phyloP scores from a whole-genome alignment of 805 yeast species.

The Tetrapisispora arboricola region DNA sequence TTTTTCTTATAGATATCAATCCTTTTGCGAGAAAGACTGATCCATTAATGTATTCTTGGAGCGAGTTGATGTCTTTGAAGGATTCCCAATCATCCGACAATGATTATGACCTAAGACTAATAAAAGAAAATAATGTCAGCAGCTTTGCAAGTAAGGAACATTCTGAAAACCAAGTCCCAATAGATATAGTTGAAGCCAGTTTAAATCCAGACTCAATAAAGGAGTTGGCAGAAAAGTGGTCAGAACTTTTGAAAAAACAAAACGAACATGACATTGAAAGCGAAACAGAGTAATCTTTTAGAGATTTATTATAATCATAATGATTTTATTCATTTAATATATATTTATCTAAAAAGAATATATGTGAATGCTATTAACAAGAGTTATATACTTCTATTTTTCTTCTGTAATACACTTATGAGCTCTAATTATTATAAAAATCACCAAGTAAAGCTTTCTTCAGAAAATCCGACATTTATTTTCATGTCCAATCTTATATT shows the following conservation, averaged over 20 bases:
- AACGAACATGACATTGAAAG: slow-evolving; percentile 2
- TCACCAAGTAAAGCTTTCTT: slow-evolving; percentile 29
- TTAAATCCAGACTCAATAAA: slow-evolving; percentile 58
- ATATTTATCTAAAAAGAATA: no score
- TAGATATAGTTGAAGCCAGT: slow-evolving; percentile 80
- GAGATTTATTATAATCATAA: no score
- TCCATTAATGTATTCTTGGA: slow-evolving; percentile 72
- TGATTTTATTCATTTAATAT: no score
- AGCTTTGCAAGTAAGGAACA: slow-evolving; percentile 74
- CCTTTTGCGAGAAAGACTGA: slow-evolving; percentile 77
- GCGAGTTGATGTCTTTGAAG: slow-evolving; percentile 43
- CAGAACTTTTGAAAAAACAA: slow-evolving; percentile 29
- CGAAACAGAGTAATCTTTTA: slow-evolving; percentile 3
- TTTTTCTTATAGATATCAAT: slow-evolving; percentile 73
- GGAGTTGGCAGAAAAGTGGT: slow-evolving; percentile 57
- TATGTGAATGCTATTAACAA: not conserved
- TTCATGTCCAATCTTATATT: slow-evolving; percentile 23
- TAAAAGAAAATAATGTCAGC: slow-evolving; percentile 58
- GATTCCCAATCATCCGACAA: slow-evolving; percentile 11
- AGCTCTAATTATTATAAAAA: no score
- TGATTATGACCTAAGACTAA: slow-evolving; percentile 50
- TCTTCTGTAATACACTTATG: no score
- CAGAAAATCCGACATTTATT: slow-evolving; percentile 25
- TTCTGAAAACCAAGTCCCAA: slow-evolving; percentile 85
- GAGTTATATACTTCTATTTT: not conserved